Base-by-base conservation (phyloP, 1,284 basidiomycete genomes). In the Pseudozyma sp. region DNA sequence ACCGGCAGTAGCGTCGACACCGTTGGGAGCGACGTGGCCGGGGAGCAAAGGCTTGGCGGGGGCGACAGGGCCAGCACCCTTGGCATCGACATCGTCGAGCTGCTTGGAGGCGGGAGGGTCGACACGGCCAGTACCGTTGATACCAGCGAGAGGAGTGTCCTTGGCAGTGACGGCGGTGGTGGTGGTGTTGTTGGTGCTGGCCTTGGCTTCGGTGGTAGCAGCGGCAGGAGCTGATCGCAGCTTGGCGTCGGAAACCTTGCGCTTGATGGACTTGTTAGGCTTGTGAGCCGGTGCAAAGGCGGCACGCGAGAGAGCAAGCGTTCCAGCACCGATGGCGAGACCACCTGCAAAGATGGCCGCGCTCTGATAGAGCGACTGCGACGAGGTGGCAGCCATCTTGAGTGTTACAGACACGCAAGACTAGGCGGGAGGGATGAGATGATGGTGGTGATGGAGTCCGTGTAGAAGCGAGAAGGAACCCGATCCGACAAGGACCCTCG, bases 311-410 rank as follows among this genome's bases (percentile, higher is more conserved):
- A 82, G 77, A 5, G 79, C 79, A 44, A 79, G 59, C n/a, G 76
- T 79, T 45, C 77, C 78, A 8, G 79, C 80, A 52, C 80, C 80
- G 47, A 81, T 72, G 42, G 80, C 80, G 49, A 82, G 76, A 60
- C 80, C 80, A 64, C 80, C 80, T 25, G 80, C 80, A 47, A 82
- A 82, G 69, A 79, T 78, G 68, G 76, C 77, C 18, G 78, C 78
- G 73, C 68, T 76, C 60, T 71, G 69, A 44, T 76, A 76, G 68
- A 76, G 69, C 64, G 73, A 68, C 68, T 71, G 73, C 56, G 67
- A 69, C 39, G 67, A 63, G 8, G 68, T 67, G 35, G 73, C 73
- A 70, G 69, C 73, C 62, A 69, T 69, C 71, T 59, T 71, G 49
- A 34, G 48, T 47, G 25, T 31, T 31, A 48, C 59, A 39, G 51